These are phyloP conservation scores for Lumnitzera racemosa DNA, from an alignment of 345 rosid genomes.

Conservation along the genomic window DNA sequence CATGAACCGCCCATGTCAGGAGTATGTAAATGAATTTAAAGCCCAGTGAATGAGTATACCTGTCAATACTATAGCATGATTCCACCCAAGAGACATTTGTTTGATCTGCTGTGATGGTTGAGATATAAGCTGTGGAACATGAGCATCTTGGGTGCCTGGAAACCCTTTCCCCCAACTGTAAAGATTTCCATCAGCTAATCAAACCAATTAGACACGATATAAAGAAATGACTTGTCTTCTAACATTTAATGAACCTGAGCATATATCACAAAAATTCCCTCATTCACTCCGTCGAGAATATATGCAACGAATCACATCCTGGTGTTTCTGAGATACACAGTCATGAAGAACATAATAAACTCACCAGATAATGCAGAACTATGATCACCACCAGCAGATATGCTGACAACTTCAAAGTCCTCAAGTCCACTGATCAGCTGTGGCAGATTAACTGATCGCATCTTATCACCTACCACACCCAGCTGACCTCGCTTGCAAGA, in stretches of 20 bases:
- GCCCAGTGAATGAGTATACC: conserved; percentile 22
- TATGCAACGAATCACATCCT: too few species aligned
- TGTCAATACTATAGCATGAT: conserved; percentile 57
- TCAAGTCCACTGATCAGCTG: conserved; percentile 43
- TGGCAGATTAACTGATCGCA: conserved; percentile 49
- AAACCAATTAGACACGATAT: conserved; percentile 3
- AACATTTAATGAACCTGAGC: background rate
- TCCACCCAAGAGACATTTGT: conserved; percentile 73
- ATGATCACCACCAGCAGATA: conserved; percentile 80
- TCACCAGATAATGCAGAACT: conserved; percentile 74
- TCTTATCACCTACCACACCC: conserved; percentile 37
- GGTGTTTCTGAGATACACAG: too few species aligned
- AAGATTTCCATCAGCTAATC: conserved; percentile 51
- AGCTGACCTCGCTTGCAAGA: conserved; percentile 85
- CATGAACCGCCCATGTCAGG: background rate
- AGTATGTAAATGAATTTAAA: background rate
- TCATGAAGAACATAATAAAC: background rate
- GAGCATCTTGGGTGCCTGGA: conserved; percentile 33
- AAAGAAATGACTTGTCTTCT: background rate
- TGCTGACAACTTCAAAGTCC: conserved; percentile 33
- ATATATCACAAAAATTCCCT: background rate
- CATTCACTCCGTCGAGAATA: too few species aligned
- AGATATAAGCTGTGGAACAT: conserved; percentile 34
- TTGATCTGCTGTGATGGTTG: conserved; percentile 23
- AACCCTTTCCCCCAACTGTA: conserved; percentile 89